Percentiles rank a stretch among this genome's conserved stretches.
Conservation (phyloP, 106 monocot species). For the Phalaenopsis equestris region DNA sequence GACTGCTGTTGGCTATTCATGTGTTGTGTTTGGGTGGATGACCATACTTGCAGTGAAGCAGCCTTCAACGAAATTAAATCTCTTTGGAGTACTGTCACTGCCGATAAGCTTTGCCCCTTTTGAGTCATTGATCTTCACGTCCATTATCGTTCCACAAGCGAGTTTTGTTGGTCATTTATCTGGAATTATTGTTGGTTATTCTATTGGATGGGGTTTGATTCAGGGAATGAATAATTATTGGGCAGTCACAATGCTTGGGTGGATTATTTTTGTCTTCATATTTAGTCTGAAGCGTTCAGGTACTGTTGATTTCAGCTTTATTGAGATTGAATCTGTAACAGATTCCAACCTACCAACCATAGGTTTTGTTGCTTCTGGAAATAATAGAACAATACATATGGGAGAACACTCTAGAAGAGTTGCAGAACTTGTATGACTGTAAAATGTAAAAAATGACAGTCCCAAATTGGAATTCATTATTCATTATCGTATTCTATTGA, state of each 20-base stretch:
- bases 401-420: slow-evolving; percentile 27
- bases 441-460: not conserved
- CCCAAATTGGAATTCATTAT: not conserved
- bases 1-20: slow-evolving; percentile 84
- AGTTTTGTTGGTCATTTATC: slow-evolving; percentile 94
- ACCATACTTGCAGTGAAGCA: slow-evolving; percentile 92
- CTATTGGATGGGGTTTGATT: slow-evolving; percentile 88
- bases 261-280: slow-evolving; percentile 54
- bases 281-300: slow-evolving; percentile 78
- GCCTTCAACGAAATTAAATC: slow-evolving; percentile 75
- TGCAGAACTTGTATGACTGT: slow-evolving; percentile 36
- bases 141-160: slow-evolving; percentile 93
- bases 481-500: not conserved
- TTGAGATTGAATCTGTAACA: slow-evolving; percentile 73
- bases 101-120: slow-evolving; percentile 97
- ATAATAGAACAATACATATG: slow-evolving; percentile 48
- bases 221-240: slow-evolving; percentile 98
- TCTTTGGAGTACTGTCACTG: slow-evolving; percentile 84
- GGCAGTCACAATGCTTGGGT: slow-evolving; percentile 78
- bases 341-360: slow-evolving; percentile 59
- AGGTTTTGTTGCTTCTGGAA: slow-evolving; percentile 47
- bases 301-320: slow-evolving; percentile 57
- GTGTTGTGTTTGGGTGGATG: slow-evolving; percentile 99
- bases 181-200: slow-evolving; percentile 89
- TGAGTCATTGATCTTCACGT: slow-evolving; percentile 82